phyloP scores from a whole-genome alignment of 805 yeast genomes.

The Wilhelminamyces savonicus region DNA sequence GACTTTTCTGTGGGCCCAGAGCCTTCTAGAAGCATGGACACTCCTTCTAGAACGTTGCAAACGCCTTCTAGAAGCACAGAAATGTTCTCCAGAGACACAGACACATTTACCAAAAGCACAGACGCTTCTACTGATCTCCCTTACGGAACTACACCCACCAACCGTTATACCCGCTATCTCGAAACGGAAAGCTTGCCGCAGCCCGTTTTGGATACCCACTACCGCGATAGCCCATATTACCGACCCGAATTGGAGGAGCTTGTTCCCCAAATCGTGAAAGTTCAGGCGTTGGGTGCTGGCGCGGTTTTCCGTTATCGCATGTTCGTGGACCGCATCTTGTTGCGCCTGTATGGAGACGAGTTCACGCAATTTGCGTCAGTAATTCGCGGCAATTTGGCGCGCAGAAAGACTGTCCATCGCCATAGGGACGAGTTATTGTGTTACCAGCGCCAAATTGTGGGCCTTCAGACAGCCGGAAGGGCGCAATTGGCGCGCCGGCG shows the following conservation, averaged over 20 bases:
- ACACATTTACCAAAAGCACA: too few relatives aligned
- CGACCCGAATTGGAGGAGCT: slow-evolving; percentile 4
- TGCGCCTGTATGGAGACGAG: slow-evolving; percentile 50
- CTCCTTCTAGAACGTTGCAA: too few relatives aligned
- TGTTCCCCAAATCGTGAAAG: slow-evolving; percentile 29
- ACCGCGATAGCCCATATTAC: neutral
- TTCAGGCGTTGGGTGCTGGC: slow-evolving; percentile 72
- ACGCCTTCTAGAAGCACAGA: neutral
- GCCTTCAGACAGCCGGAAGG: slow-evolving; percentile 35
- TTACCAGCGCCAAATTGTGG: slow-evolving; percentile 25
- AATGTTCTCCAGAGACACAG: neutral
- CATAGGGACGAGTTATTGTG: slow-evolving; percentile 27
- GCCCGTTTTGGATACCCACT: neutral
- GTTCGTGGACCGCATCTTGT: slow-evolving; percentile 57
- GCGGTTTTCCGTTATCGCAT: slow-evolving; percentile 56
- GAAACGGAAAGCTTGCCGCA: neutral
- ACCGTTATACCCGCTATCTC: too few relatives aligned
- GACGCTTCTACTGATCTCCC: neutral
- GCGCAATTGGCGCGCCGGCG: slow-evolving; percentile 10
- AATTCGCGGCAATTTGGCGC: slow-evolving; percentile 41
- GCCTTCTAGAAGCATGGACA: too few relatives aligned
- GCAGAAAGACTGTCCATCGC: slow-evolving; percentile 25
- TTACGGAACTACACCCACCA: too few relatives aligned
- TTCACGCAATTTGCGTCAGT: slow-evolving; percentile 43
- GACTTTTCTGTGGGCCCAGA: too few relatives aligned